Percentiles rank a stretch among this genome's conserved stretches.
Conservation (phyloP, 2,329 filamentous ascomycete genomes). For the Phaeosphaeria sp. region DNA sequence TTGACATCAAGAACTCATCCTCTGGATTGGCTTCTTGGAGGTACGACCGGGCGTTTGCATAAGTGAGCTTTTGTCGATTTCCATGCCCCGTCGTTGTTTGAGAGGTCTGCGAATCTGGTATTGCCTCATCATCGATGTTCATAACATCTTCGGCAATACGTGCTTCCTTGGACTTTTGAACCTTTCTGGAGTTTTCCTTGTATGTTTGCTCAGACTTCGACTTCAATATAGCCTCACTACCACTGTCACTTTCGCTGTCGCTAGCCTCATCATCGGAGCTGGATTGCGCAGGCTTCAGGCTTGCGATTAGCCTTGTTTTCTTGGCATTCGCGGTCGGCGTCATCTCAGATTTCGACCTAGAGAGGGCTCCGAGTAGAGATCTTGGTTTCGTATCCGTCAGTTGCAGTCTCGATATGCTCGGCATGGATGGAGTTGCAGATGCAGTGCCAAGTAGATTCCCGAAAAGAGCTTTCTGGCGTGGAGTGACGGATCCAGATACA, state of each 20-base stretch:
- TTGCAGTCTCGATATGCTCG: constrained; percentile 39
- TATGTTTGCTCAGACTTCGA: background rate
- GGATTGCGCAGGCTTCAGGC: constrained; percentile 34
- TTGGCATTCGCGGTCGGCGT: constrained; percentile 29
- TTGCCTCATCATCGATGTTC: constrained; percentile 25
- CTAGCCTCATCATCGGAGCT: constrained; percentile 36
- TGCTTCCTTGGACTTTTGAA: background rate
- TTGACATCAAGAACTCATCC: constrained; percentile 45
- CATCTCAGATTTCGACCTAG: constrained; percentile 44
- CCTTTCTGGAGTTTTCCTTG: background rate
- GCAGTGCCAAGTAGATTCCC: constrained; percentile 39
- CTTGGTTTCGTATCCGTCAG: constrained; percentile 34
- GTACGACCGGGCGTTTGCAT: constrained; percentile 66
- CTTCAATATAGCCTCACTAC: constrained; percentile 6
- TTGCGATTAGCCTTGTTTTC: constrained; percentile 40
- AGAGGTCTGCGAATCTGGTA: constrained; percentile 36
- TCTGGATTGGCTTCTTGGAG: constrained; percentile 60
- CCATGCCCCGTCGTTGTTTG: constrained; percentile 24
- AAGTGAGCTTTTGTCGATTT: constrained; percentile 59
- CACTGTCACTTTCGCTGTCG: constrained; percentile 30
- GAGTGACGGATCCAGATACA: constrained; percentile 43
- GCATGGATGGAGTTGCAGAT: constrained; percentile 37
- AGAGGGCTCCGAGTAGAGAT: constrained; percentile 27
- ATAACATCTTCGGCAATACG: constrained; percentile 17
- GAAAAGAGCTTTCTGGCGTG: constrained; percentile 45